These are phyloP conservation scores for Luffa aegyptiaca DNA, from an alignment of 306 rosid species.

Conservation along the genomic window DNA sequence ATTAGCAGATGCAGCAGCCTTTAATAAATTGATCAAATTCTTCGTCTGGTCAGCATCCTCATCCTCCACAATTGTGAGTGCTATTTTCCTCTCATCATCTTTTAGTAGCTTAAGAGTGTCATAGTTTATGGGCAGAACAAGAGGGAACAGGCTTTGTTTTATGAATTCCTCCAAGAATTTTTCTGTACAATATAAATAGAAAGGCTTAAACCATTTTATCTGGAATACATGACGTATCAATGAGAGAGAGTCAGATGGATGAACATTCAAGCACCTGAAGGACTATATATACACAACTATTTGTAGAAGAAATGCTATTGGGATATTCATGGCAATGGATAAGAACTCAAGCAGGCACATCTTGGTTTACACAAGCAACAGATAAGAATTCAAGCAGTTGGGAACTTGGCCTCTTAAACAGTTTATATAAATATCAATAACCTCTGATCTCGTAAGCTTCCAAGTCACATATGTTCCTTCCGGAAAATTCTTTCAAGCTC, in stretches of 20 bases:
- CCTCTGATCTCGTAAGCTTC: background rate
- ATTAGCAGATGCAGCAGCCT: slow-evolving; percentile 93
- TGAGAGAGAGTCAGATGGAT: background rate
- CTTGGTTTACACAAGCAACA: background rate
- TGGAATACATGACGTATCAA: background rate
- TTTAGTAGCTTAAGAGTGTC: slow-evolving; percentile 59
- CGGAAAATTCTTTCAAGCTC: background rate
- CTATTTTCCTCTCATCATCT: slow-evolving; percentile 72
- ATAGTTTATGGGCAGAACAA: slow-evolving; percentile 55
- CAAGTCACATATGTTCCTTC: background rate
- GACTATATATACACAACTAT: background rate
- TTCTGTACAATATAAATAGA: slow-evolving; percentile 39
- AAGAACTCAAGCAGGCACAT: background rate
- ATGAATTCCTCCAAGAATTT: slow-evolving; percentile 70
- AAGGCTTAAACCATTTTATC: background rate
- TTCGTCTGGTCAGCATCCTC: slow-evolving; percentile 57
- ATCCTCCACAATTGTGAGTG: slow-evolving; percentile 71
- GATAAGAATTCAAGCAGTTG: background rate
- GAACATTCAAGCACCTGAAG: background rate
- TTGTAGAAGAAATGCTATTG: background rate
- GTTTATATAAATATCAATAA: background rate
- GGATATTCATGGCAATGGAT: background rate
- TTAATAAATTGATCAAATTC: slow-evolving; percentile 59
- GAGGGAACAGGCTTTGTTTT: slow-evolving; percentile 65
- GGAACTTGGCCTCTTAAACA: background rate